Percentiles rank a stretch among this genome's conserved stretches.
Conservation (phyloP, 164 flowering plant species). For the Euptelea pleiosperma region DNA sequence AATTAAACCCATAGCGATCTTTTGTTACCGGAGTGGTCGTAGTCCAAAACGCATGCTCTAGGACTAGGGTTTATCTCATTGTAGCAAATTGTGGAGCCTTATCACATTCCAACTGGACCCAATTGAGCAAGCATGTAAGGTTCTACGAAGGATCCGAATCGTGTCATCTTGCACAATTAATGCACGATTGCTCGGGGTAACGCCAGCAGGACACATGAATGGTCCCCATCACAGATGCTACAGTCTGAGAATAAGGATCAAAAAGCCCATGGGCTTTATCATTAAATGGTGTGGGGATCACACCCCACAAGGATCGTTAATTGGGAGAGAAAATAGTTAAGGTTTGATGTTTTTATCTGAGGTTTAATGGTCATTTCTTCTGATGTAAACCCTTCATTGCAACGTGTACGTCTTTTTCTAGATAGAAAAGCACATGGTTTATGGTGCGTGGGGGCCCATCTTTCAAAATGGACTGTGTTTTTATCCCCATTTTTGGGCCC, state of each 20-base stretch:
- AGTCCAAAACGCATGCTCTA: neutral
- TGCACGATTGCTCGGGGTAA: constrained; percentile 21
- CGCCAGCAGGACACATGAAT: constrained; percentile 25
- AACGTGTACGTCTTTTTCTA: too few relatives aligned
- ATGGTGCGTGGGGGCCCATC: constrained; percentile 1
- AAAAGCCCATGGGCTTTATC: constrained; percentile 11
- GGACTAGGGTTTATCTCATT: neutral
- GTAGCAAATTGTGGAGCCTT: neutral
- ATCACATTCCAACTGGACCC: constrained; percentile 13
- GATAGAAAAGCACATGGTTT: too few relatives aligned
- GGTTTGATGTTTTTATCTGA: neutral
- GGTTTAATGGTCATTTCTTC: constrained; percentile 8
- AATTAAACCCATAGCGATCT: neutral
- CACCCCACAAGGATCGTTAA: neutral
- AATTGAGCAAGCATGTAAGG: constrained; percentile 2
- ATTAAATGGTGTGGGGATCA: neutral
- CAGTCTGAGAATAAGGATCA: neutral
- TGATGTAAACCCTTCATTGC: constrained; percentile 6
- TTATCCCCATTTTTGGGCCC: neutral
- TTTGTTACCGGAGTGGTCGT: neutral
- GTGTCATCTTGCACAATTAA: constrained; percentile 8
- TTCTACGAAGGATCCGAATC: constrained; percentile 9
- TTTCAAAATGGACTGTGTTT: neutral
- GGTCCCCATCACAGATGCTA: constrained; percentile 18
- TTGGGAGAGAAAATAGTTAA: neutral